Percentiles rank a stretch among this genome's conserved stretches.
phyloP scores from a whole-genome alignment of 306 rosid species.

The Malus fusca region DNA sequence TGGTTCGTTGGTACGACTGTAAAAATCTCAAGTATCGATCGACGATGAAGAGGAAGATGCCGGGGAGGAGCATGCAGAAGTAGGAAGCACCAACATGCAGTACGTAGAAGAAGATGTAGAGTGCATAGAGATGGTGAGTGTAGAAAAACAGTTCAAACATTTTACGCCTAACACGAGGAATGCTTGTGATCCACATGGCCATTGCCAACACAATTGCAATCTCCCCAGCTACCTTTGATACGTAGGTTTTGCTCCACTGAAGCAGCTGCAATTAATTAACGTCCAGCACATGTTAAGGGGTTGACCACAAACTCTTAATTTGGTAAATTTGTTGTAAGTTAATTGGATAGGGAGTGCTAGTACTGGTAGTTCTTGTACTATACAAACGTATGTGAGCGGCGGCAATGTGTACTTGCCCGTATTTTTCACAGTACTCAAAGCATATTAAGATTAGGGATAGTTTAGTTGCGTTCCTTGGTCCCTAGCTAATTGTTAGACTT shows the following conservation, averaged over 20 bases:
- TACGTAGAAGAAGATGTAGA: slow-evolving; percentile 50
- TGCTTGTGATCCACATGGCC: slow-evolving; percentile 50
- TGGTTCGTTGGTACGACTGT: slow-evolving; percentile 40
- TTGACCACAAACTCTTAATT: background rate
- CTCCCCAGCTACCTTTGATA: slow-evolving; percentile 57
- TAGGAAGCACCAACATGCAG: slow-evolving; percentile 49
- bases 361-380: background rate
- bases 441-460: no score
- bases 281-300: background rate
- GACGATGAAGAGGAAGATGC: slow-evolving; percentile 56
- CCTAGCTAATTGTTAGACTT: no score
- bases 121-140: slow-evolving; percentile 52
- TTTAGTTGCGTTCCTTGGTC: no score
- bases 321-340: background rate
- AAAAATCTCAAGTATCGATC: slow-evolving; percentile 57
- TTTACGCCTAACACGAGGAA: slow-evolving; percentile 36
- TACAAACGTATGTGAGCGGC: background rate
- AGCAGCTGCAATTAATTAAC: slow-evolving; percentile 13
- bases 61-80: slow-evolving; percentile 52
- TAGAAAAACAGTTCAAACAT: slow-evolving; percentile 70
- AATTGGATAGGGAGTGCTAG: background rate
- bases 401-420: background rate
- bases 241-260: slow-evolving; percentile 44
- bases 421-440: no score
- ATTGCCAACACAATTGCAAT: slow-evolving; percentile 43